Base-by-base conservation (phyloP, 352 stramenopile species). In the Globisporangium carolinianum region DNA sequence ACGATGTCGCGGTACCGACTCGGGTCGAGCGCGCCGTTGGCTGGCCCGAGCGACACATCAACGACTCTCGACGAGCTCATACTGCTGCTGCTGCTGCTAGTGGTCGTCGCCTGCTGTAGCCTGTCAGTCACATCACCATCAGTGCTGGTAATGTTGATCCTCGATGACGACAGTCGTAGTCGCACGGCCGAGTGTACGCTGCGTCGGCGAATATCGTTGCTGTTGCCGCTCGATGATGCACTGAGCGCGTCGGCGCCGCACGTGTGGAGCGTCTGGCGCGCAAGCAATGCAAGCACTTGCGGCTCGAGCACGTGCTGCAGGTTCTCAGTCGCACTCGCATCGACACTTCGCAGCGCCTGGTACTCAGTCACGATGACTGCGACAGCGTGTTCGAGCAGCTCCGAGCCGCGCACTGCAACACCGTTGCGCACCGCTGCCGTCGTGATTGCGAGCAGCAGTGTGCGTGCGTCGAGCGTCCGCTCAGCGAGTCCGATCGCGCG, bases 131-230 rank as follows among this genome's bases (percentile, higher is more conserved):
- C 37, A 15, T 55, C 56, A 43, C 11, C 11, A 14, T 1, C 10
- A 7, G 39, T 43, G 11, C 39, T 43, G 11, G 7, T 43, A 12
- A 12, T 12, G 39, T 43, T 43, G 7, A 12, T 14, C 24, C 24
- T 32, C 39, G 39, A 43, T 43, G 39, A 41, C 10, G 38, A 55
- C 9, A 57, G 17, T 10, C 75, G 72, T 52, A 89, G 61, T 4
- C 81, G 75, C 49, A 91, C n/a, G 10, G 81, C 78, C 14, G 78
- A 91, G 62, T 89, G 73, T 42, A 75, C 67, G 47, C 81, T 88
- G 60, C 81, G 67, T 36, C 75, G 62, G 35, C 65, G 67, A 49
- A 81, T 61, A 57, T 73, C 69, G 14, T 47, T 58, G 35, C 45
- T 61, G 15, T 12, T 41, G 60, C 55, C 7, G 7, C 7, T 12